These are phyloP conservation scores for Rachicladosporium sp. DNA, from an alignment of 2,329 filamentous ascomycete species.

Conservation along the genomic window DNA sequence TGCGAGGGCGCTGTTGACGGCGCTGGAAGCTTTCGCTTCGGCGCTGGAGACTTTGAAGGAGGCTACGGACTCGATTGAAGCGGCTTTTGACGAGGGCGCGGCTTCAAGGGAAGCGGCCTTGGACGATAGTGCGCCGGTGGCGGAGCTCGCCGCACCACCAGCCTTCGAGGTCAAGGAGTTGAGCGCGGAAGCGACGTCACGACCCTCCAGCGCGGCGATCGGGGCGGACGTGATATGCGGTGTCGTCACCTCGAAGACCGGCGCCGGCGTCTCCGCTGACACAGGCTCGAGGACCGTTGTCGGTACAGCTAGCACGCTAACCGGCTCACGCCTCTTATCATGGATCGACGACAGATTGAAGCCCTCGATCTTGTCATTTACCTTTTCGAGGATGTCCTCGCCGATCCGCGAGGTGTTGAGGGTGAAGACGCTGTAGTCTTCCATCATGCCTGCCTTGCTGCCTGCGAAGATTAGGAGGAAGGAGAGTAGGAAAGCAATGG, in stretches of 20 bases:
- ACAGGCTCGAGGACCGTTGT: no score
- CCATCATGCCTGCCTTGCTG: slow-evolving; percentile 42
- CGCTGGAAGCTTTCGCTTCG: slow-evolving; percentile 12
- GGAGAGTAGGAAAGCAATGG: slow-evolving; percentile 44
- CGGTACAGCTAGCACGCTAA: no score
- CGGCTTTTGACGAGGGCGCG: slow-evolving; percentile 10
- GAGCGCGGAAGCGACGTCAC: not conserved
- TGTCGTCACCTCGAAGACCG: no score
- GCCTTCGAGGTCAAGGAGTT: not conserved
- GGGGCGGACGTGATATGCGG: no score
- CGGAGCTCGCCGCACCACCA: slow-evolving; percentile 1
- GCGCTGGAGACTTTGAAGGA: slow-evolving; percentile 12
- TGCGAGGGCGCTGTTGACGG: slow-evolving; percentile 14
- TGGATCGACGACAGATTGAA: slow-evolving; percentile 9
- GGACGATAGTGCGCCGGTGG: slow-evolving; percentile 13
- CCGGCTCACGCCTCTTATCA: no score
- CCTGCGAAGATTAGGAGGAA: slow-evolving; percentile 52
- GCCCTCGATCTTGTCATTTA: slow-evolving; percentile 16
- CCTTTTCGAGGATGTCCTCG: slow-evolving; percentile 21
- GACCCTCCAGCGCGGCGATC: slow-evolving; percentile 7
- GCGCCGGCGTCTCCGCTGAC: no score
- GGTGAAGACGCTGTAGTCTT: slow-evolving; percentile 45
- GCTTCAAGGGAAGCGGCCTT: slow-evolving; percentile 16
- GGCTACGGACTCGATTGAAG: slow-evolving; percentile 13
- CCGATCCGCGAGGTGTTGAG: slow-evolving; percentile 48